These are phyloP conservation scores for Microbotryum silenes-acaulis DNA, from an alignment of 1,284 basidiomycete species.

Conservation along the genomic window DNA sequence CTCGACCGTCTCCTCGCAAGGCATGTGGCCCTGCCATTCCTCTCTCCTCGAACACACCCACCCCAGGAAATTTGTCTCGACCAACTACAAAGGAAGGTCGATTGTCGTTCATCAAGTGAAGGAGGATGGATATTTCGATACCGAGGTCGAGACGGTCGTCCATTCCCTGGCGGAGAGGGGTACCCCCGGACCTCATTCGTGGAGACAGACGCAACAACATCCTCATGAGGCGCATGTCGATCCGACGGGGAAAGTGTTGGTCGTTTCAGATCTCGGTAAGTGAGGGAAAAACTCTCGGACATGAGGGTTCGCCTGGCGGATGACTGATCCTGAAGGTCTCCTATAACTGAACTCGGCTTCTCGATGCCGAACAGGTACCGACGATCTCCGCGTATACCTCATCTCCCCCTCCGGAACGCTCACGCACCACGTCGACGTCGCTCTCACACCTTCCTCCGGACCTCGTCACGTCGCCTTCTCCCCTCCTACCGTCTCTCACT, in stretches of 20 bases:
- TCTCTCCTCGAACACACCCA: background rate
- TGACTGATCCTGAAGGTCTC: too few relatives aligned
- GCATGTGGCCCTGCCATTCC: slow-evolving; percentile 22
- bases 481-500: background rate
- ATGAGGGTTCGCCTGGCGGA: too few relatives aligned
- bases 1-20: slow-evolving; percentile 3
- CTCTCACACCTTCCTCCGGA: slow-evolving; percentile 7
- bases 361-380: slow-evolving; percentile 11
- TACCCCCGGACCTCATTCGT: slow-evolving; percentile 3
- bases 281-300: too few relatives aligned
- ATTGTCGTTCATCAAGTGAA: background rate
- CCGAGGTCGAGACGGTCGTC: background rate
- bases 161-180: slow-evolving; percentile 2
- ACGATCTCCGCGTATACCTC: slow-evolving; percentile 14
- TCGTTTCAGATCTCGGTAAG: slow-evolving; percentile 22
- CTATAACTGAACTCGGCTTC: too few relatives aligned
- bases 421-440: background rate
- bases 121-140: slow-evolving; percentile 10
- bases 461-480: slow-evolving; percentile 24
- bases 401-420: slow-evolving; percentile 8
- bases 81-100: slow-evolving; percentile 22
- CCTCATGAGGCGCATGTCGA: slow-evolving; percentile 28
- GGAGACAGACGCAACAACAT: slow-evolving; percentile 21
- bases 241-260: slow-evolving; percentile 6
- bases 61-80: slow-evolving; percentile 8